Percentiles rank a stretch among this genome's conserved stretches.
These are phyloP conservation scores for Pelargonium fulgidum DNA, from an alignment of 441 rosid genomes.

Conservation along the genomic window DNA sequence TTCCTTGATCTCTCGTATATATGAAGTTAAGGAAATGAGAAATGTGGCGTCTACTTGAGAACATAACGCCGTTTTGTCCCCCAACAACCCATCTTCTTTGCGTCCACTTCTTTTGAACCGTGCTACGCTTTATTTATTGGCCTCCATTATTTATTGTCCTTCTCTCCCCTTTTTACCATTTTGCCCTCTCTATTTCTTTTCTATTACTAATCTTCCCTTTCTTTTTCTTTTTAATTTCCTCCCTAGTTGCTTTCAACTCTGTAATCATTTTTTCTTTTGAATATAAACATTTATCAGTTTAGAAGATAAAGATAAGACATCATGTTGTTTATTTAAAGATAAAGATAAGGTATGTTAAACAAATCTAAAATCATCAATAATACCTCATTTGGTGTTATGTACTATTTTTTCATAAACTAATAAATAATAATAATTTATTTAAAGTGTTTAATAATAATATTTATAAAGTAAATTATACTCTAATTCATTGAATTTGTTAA, in stretches of 20 bases:
- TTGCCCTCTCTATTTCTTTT: background rate
- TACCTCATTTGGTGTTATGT: no score
- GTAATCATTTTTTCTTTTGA: background rate
- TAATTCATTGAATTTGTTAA: no score
- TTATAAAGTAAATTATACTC: no score
- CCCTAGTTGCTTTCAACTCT: background rate
- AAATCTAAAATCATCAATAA: no score
- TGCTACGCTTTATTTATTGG: constrained; percentile 3
- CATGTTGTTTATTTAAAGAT: background rate
- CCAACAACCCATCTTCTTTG: constrained; percentile 24
- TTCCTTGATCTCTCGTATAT: no score
- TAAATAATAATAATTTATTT: no score
- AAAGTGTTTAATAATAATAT: no score
- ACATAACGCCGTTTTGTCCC: constrained; percentile 22
- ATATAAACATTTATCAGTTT: no score
- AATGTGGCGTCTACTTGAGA: constrained; percentile 4
- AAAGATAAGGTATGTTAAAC: background rate
- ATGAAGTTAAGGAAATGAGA: background rate
- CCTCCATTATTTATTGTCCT: background rate
- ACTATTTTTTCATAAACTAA: no score
- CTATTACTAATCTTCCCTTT: no score
- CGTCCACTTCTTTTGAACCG: constrained; percentile 17
- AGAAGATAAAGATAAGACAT: background rate
- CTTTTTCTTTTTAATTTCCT: background rate
- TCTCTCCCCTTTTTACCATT: no score